phyloP scores from a whole-genome alignment of 164 flowering plant genomes.

The Protea cynaroides region DNA sequence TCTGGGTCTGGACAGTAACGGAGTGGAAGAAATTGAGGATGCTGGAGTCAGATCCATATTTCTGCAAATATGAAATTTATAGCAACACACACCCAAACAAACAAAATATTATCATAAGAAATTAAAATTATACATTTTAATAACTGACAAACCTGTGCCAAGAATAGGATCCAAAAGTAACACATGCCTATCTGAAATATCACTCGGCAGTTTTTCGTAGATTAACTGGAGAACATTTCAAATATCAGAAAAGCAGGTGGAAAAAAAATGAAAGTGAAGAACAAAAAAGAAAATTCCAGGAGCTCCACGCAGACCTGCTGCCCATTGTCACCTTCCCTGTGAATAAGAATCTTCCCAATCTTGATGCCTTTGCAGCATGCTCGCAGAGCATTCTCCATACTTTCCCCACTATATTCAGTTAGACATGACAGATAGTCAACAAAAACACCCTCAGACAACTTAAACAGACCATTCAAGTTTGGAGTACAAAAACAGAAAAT shows the following conservation, averaged over 20 bases:
- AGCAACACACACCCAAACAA: too few relatives aligned
- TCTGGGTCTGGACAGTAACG: too few relatives aligned
- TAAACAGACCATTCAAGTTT: neutral
- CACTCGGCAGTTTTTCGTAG: conserved; percentile 83
- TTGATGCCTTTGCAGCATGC: conserved; percentile 99
- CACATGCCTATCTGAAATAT: conserved; percentile 96
- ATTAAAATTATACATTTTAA: neutral
- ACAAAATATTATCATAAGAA: neutral
- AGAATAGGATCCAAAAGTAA: conserved; percentile 90
- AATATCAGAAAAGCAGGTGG: neutral
- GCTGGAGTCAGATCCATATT: too few relatives aligned
- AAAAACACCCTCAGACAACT: neutral
- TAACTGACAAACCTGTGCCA: conserved; percentile 66
- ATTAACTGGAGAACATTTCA: conserved; percentile 54
- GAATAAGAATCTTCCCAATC: conserved; percentile 96
- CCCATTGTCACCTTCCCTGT: conserved; percentile 93
- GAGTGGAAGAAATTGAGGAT: too few relatives aligned
- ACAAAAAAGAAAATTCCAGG: conserved; percentile 1
- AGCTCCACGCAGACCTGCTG: conserved; percentile 58
- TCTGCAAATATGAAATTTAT: too few relatives aligned
- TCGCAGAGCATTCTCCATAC: conserved; percentile 97
- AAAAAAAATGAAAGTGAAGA: neutral
- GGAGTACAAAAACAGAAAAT: too few relatives aligned
- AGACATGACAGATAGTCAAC: neutral
- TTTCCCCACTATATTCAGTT: conserved; percentile 72